Conservation (phyloP, 495 filamentous ascomycete genomes). For the Parmelia sp. region DNA sequence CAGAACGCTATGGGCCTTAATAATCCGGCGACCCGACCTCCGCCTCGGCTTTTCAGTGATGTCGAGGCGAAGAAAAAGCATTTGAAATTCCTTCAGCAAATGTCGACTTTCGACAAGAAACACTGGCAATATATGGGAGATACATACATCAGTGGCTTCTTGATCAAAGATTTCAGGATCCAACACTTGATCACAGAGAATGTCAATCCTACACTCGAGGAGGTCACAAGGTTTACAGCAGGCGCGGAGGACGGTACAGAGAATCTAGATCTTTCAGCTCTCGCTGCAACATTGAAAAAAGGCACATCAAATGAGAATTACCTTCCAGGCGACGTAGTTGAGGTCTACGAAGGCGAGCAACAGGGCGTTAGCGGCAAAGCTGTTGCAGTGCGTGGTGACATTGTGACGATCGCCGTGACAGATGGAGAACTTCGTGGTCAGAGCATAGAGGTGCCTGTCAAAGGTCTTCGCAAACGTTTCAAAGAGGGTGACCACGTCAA, state of each 20-base stretch:
- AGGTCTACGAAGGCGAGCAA: slow-evolving; percentile 95
- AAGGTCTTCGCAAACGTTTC: slow-evolving; percentile 90
- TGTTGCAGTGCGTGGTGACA: slow-evolving; percentile 79
- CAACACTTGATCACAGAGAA: slow-evolving; percentile 74
- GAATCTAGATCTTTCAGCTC: slow-evolving; percentile 82
- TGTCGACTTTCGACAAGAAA: slow-evolving; percentile 55
- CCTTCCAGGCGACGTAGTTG: slow-evolving; percentile 85
- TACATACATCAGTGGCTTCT: slow-evolving; percentile 85
- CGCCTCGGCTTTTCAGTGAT: slow-evolving; percentile 89
- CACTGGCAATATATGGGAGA: slow-evolving; percentile 79
- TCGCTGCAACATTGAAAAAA: slow-evolving; percentile 80
- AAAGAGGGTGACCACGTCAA: slow-evolving; percentile 94
- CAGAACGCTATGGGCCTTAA: slow-evolving; percentile 40
- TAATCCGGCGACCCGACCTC: slow-evolving; percentile 55
- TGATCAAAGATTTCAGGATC: slow-evolving; percentile 89
- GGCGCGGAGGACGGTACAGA: slow-evolving; percentile 85
- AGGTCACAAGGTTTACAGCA: slow-evolving; percentile 88
- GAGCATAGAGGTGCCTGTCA: slow-evolving; percentile 84
- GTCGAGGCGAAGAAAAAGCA: slow-evolving; percentile 86
- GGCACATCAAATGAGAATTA: slow-evolving; percentile 71
- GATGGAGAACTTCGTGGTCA: slow-evolving; percentile 78
- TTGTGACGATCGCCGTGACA: slow-evolving; percentile 82
- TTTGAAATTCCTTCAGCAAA: slow-evolving; percentile 56
- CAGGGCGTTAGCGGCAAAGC: slow-evolving; percentile 82
- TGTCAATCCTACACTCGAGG: slow-evolving; percentile 89